Base-by-base conservation (phyloP, 2,329 filamentous ascomycete species). In the Dothistroma septosporum region DNA sequence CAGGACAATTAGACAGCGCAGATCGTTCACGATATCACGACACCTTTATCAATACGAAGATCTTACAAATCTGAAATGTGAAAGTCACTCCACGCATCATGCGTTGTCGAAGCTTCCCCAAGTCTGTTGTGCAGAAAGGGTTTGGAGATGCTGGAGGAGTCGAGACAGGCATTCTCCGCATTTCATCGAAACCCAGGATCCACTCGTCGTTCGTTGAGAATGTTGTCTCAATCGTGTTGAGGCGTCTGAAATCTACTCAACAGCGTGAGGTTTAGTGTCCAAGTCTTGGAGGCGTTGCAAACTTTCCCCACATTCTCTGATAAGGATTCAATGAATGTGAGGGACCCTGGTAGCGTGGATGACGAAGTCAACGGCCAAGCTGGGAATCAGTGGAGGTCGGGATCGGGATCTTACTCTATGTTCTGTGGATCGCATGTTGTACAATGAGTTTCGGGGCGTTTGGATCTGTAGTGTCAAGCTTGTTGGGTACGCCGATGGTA, bases 351-450 rank as follows among this genome's bases (percentile, higher is more conserved):
- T 50, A 50, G 21, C 47, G 47, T n/a, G 11, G 44, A 10, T 48
- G n/a, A 28, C 47, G 47, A 22, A 14, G 28, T 53, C 4, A 54
- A 54, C n/a, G 41, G 14, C 14, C 41, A n/a, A 16, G 8, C 16
- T 7, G 41, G 41, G 16, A n/a, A 4, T 19, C 24, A 28, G 24
- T 28, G 24, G 3, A 6, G 24, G 24, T 28, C 24, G 24, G 24
- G 3, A 6, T 61, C 53, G 52, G 21, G 21, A 53, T 57, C 56
- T 61, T 58, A 9, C 61, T 64, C 64, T 66, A 61, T 54, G 54
- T 53, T 33, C 63, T 61, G 65, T 64, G 65, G 64, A 58, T 54
- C 64, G 54, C 57, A 41, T 59, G 54, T 58, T 59, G 58, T 58
- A 47, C 53, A 33, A 56, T 56, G 56, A 60, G 48, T 59, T 57